Evolutionary conservation across 257 asterid species (phyloP).

Genomic region (Capsicum pubescens): DNA sequence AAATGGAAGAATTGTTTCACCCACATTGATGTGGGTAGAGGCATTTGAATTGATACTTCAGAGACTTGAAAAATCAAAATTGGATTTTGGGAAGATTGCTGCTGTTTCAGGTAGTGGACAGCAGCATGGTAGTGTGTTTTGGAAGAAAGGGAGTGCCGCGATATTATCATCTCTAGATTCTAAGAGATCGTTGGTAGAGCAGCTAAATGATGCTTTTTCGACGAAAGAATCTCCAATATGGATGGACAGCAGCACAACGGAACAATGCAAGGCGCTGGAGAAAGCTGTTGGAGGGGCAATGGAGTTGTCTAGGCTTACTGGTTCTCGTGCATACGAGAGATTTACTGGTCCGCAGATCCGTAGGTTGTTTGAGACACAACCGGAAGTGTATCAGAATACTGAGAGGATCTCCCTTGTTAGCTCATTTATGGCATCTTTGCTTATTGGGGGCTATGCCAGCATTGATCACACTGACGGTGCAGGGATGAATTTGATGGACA

Average conservation of each 20-base stretch:
- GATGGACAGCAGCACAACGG: conserved; percentile 94
- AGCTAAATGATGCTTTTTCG: conserved; percentile 72
- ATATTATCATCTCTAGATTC: conserved; percentile 66
- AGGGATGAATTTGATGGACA: conserved; percentile 97
- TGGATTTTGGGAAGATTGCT: conserved; percentile 66
- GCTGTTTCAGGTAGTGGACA: conserved; percentile 98
- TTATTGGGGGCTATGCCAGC: conserved; percentile 74
- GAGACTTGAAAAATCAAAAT: conserved; percentile 62
- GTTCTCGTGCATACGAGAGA: conserved; percentile 89
- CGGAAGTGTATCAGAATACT: conserved; percentile 65
- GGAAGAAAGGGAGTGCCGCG: conserved; percentile 74
- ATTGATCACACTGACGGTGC: conserved; percentile 98
- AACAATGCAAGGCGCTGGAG: conserved; percentile 82
- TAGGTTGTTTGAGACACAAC: conserved; percentile 68
- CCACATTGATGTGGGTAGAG: conserved; percentile 96
- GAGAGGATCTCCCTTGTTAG: conserved; percentile 92
- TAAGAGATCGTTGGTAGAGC: conserved; percentile 53
- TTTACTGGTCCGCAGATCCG: conserved; percentile 93
- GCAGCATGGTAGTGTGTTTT: conserved; percentile 97
- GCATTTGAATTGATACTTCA: conserved; percentile 78
- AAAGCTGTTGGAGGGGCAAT: conserved; percentile 83
- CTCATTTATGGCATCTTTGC: conserved; percentile 94
- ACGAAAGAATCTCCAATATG: conserved; percentile 86
- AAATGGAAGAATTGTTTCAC: conserved; percentile 85
- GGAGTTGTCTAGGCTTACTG: conserved; percentile 81